Evolutionary conservation across 83 land plant genomes (phyloP), one percentile per base, ranked within the genome.

Genomic region (Diphasiastrum complanatum): DNA sequence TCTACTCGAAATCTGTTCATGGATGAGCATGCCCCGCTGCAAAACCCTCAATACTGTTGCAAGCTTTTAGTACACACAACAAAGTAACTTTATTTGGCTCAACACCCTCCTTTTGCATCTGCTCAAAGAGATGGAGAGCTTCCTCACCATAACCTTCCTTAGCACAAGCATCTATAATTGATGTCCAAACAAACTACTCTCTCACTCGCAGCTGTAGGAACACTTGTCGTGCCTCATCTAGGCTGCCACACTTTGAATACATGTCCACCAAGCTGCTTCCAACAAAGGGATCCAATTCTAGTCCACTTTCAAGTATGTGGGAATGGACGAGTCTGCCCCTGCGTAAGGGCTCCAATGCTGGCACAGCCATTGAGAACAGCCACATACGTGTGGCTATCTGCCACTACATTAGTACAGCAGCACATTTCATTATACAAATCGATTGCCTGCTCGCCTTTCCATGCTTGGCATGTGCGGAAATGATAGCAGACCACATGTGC

Each of bases 101-200:
- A 11, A 70, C 33, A 1, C 65, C 70, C 25, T 0, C 43, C 28
- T 63, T 63, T 45, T 30, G 22, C 87, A 84, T 84, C 51, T 8
- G 18, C 14, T 63, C 19, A 52, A 77, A 84, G 37, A 84, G 28
- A 32, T 38, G 45, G 11, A 76, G 55, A 6, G 79, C 78, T 63
- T 78, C 73, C 4, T 51, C 58, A 22, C 61, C 50, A 51, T 38
- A 37, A 40, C 89, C 84, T 51, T 73, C 70, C 43, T 81, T 79
- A 38, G 72, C 88, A 46, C 78, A 84, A 46, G 79, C 84, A 0
- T 79, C 69, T 37, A 81, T 78, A 75, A 80, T 75, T 49, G 79
- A 57, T 41, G 78, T 84, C 82, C 84, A 81, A 2, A 74, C 74
- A 1, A 85, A 61, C 20, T 68, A 30, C 10, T 54, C 66, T 47